phyloP scores from a whole-genome alignment of 2,329 filamentous ascomycete species.

The Pseudocercospora ulei region DNA sequence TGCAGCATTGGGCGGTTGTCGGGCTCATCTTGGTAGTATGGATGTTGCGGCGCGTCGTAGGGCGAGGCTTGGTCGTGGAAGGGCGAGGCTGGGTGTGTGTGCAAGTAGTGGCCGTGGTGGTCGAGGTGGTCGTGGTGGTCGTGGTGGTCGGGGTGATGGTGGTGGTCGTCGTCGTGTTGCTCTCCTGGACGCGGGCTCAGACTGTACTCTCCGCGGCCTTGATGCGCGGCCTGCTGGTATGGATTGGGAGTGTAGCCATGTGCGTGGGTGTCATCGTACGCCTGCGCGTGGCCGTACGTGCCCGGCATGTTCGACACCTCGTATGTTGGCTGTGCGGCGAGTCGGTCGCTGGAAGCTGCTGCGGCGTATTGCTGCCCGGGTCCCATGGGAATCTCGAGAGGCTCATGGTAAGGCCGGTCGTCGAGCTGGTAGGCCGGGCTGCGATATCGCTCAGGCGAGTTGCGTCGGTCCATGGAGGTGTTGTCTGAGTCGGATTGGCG shows the following conservation, averaged over 20 bases:
- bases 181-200: conserved; percentile 72
- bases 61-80: conserved; percentile 46
- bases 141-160: background rate
- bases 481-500: conserved; percentile 17
- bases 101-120: conserved; percentile 67
- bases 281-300: conserved; percentile 54
- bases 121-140: conserved; percentile 54
- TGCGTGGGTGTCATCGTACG: conserved; percentile 46
- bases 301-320: conserved; percentile 59
- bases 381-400: conserved; percentile 61
- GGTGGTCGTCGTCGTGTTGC: conserved; percentile 67
- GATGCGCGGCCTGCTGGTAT: conserved; percentile 36
- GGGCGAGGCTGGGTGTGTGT: background rate
- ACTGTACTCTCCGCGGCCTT: conserved; percentile 47
- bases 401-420: conserved; percentile 58
- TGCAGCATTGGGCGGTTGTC: conserved; percentile 68
- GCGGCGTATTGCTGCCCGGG: conserved; percentile 41
- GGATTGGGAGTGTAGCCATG: conserved; percentile 41
- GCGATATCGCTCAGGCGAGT: conserved; percentile 49
- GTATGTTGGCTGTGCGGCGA: conserved; percentile 76
- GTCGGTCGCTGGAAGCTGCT: conserved; percentile 54
- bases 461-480: conserved; percentile 24
- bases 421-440: conserved; percentile 79
- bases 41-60: conserved; percentile 34
- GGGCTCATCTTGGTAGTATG: conserved; percentile 56